Base-by-base conservation (phyloP, 192 early-diverging fungal genomes). In the Rhizoclosmatium sp. region DNA sequence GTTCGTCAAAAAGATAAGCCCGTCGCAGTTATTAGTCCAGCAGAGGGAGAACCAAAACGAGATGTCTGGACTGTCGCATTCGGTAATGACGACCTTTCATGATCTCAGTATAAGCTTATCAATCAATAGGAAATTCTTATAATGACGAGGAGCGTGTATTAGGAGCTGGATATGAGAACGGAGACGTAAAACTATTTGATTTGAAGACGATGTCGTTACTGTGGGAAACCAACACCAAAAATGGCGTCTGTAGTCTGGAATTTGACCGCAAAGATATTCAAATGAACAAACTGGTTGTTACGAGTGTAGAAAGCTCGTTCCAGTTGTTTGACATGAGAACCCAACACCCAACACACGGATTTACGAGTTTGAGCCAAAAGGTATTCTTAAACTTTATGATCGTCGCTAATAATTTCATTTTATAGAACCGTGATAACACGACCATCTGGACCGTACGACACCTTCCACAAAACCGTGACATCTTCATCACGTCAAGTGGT, bases 61-160 rank as follows among this genome's bases (percentile, higher is more conserved):
- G 93, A 94, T 75, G 81, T 88, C 4, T 94, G 93, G 93, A 79
- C 87, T 7, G 91, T 94, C 5, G 83, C 91, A 9, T 94, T 93
- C 82, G 93, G 93, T 89, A 81, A 5, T 41, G 86, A 31, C 31
- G 48, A 44, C 46, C 21, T 12, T 44, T 44, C 62, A 65, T 39
- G 1, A 59, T 2, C 45, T 56, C 16, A 69, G 69, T 41, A 42
- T 66, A 16, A 16, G 51, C 71, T 10, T 31, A 56, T 69, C 7
- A 16, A 45, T 49, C 45, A 45, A 39, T 10, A 88, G 87, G 88
- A 39, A 93, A 89, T 72, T 85, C 83, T 14, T 85, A 77, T 74
- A 82, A 87, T 60, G 86, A 90, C 64, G 71, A 84, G 46, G 91
- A 91, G 40, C 82, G 91, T 31, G 75, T 87, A 39, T 72, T 94